Conservation (phyloP, 192 early-diverging fungal species). For the Podila clonocystis region DNA sequence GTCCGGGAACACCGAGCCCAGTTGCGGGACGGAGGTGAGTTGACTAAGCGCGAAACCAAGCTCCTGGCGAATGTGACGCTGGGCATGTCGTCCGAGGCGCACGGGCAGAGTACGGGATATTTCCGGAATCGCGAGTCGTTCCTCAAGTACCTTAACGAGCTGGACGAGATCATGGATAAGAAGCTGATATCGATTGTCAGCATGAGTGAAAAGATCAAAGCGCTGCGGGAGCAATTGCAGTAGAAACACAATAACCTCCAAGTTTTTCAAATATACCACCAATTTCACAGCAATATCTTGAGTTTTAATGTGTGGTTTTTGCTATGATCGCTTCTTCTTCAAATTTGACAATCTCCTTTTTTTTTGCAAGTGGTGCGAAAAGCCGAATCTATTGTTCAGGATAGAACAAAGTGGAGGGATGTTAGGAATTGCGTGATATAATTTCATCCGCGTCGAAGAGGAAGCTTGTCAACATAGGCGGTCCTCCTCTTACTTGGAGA, state of each 20-base stretch:
- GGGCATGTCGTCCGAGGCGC: slow-evolving; percentile 50
- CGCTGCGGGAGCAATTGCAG: not conserved
- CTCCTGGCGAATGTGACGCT: slow-evolving; percentile 64
- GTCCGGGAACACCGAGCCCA: slow-evolving; percentile 67
- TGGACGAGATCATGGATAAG: slow-evolving; percentile 5
- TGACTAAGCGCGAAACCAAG: slow-evolving; percentile 69
- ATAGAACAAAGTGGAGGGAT: too few relatives aligned
- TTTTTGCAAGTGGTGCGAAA: too few relatives aligned
- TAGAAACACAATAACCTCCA: not conserved
- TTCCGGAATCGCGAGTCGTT: not conserved
- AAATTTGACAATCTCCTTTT: too few relatives aligned
- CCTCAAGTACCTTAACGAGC: slow-evolving; percentile 5
- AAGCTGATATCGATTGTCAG: not conserved
- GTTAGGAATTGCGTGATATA: too few relatives aligned
- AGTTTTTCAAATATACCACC: not conserved
- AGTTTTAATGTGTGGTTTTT: not conserved
- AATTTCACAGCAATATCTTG: not conserved
- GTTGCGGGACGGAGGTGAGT: slow-evolving; percentile 66
- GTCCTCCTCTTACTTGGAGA: too few relatives aligned
- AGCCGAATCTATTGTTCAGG: too few relatives aligned
- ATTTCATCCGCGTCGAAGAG: too few relatives aligned
- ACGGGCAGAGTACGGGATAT: not conserved
- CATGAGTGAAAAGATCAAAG: slow-evolving; percentile 1
- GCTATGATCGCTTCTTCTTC: not conserved
- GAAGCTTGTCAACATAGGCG: too few relatives aligned